Evolutionary conservation across 192 early-diverging fungal genomes (phyloP).

Genomic region (Gryganskiella cystojenkinii): DNA sequence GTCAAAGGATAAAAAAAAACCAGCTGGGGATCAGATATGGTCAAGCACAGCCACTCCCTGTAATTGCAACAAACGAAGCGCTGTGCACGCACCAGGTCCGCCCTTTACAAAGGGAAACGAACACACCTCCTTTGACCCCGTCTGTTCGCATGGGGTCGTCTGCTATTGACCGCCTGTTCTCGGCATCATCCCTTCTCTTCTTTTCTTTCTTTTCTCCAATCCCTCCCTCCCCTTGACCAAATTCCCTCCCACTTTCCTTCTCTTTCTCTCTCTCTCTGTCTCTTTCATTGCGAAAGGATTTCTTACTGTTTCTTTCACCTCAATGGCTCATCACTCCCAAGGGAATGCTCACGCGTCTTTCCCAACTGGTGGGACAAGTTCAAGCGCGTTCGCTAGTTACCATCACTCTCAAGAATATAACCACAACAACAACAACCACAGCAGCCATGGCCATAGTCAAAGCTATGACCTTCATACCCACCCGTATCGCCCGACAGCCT

Average conservation of each 20-base stretch:
- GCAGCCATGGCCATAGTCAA: too few species aligned
- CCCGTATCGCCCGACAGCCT: neutral
- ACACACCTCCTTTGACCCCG: neutral
- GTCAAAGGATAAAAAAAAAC: too few species aligned
- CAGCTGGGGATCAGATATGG: too few species aligned
- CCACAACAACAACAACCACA: too few species aligned
- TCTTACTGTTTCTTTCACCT: neutral
- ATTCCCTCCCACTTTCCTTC: neutral
- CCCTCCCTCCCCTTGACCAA: neutral
- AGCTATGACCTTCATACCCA: neutral
- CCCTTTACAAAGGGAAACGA: too few species aligned
- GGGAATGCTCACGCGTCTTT: neutral
- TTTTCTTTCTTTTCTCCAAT: too few species aligned
- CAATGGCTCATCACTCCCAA: neutral
- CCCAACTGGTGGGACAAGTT: too few species aligned
- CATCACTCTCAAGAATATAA: too few species aligned
- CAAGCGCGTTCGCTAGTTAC: too few species aligned
- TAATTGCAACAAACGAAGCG: too few species aligned
- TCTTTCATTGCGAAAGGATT: neutral
- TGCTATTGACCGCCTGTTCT: neutral
- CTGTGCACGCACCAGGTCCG: too few species aligned
- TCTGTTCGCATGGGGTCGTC: neutral
- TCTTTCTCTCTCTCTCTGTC: neutral
- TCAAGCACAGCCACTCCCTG: too few species aligned
- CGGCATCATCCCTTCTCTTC: neutral